Evolutionary conservation across 1,284 basidiomycete species (phyloP).

Genomic region (Agaricales sp.): DNA sequence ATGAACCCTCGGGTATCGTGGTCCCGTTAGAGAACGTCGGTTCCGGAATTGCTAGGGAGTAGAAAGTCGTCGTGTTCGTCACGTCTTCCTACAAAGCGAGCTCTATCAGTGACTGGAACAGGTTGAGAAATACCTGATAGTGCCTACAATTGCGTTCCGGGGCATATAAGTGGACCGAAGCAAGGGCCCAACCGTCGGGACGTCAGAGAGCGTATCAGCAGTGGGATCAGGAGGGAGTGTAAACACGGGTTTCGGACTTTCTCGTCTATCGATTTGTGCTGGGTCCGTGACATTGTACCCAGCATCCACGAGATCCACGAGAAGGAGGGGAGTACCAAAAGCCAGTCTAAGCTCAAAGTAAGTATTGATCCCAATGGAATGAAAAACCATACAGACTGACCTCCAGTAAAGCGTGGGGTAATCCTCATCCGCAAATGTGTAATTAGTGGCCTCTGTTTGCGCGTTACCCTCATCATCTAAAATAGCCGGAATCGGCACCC

Average conservation of each 20-base stretch:
- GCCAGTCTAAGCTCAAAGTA: constrained; percentile 25
- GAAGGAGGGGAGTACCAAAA: constrained; percentile 44
- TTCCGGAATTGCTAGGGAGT: constrained; percentile 23
- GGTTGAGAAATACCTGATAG: constrained; percentile 13
- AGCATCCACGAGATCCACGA: constrained; percentile 32
- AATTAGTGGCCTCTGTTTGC: constrained; percentile 31
- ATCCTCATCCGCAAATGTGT: constrained; percentile 38
- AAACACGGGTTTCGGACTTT: constrained; percentile 16
- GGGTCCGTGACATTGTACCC: constrained; percentile 17
- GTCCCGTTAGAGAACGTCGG: constrained; percentile 48
- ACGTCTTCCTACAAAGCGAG: constrained; percentile 9
- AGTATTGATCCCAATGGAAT: background rate
- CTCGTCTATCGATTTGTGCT: no score
- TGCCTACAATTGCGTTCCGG: constrained; percentile 24
- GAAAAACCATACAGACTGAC: constrained; percentile 13
- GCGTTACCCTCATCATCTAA: constrained; percentile 29
- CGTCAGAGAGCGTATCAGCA: constrained; percentile 15
- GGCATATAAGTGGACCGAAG: constrained; percentile 24
- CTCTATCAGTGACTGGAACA: no score
- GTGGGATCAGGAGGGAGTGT: constrained; percentile 16
- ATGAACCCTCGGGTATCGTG: constrained; percentile 46
- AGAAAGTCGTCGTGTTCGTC: constrained; percentile 26
- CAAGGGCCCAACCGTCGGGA: constrained; percentile 30
- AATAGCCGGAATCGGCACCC: constrained; percentile 29
- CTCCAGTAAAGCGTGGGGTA: constrained; percentile 33